Base-by-base conservation (phyloP, 257 asterid genomes). In the Anisodus acutangulus region DNA sequence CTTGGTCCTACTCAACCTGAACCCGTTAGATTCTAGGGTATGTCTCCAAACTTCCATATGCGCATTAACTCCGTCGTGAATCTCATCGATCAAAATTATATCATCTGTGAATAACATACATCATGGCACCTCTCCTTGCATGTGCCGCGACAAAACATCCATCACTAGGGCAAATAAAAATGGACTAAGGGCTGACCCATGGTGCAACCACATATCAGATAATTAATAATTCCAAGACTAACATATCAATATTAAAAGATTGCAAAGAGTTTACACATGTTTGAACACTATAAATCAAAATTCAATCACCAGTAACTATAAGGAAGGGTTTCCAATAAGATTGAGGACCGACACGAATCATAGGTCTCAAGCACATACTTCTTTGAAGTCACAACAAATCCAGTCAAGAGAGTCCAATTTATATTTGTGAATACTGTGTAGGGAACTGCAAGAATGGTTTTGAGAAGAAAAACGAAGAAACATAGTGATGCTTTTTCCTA, bases 391-490 rank as follows among this genome's bases (percentile, higher is more conserved):
- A 2, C 59, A 71, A 45, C 17, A 45, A n/a, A 4, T 72, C 39
- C 22, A 13, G 63, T 22, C 81, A 76, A 76, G 47, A 51, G 81
- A 76, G 63, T 49, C 26, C 81, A 76, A 76, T 76, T 76, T 76
- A n/a, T 1, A 51, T 49, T 51, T 8, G 35, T 22, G 35, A 19
- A 47, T 74, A 19, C 5, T 49, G 53, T 26, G 22, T 51, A 12
- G 47, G 26, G 8, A 53, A 78, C 37, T 53, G 49, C 9, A 53
- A 78, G 47, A 53, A 13, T 7, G 47, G 53, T 53, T 26, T 51
- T 76, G 81, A 53, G 47, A 26, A 7, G 11, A 7, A 74, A 22
- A 78, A 51, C 1, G 6, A 41, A 41, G 45, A 41, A 41, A 53
- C 22, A 22, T 12, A 15, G 9, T 53, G 81, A 76, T 51, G 81